phyloP scores from a whole-genome alignment of 345 rosid species.

The Cardiospermum halicacabum region DNA sequence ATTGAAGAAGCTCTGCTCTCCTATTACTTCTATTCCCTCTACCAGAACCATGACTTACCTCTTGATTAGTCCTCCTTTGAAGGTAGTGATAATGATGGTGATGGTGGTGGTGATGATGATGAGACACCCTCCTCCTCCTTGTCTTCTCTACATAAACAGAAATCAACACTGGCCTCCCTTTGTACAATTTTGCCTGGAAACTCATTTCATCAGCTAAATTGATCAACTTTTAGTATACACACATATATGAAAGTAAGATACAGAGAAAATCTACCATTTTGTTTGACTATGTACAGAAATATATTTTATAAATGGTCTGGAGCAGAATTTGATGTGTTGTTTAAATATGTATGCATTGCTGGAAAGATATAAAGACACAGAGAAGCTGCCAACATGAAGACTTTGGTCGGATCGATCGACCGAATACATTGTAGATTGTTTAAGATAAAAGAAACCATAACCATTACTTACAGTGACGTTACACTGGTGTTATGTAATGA shows the following conservation, averaged over 20 bases:
- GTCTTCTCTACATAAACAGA: constrained; percentile 43
- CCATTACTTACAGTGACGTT: not conserved
- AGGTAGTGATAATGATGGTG: constrained; percentile 10
- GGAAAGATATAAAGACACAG: not conserved
- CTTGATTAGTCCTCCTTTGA: constrained; percentile 10
- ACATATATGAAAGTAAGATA: not conserved
- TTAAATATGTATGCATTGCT: not conserved
- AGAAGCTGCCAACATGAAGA: not conserved
- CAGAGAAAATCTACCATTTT: constrained; percentile 20
- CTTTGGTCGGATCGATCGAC: constrained; percentile 9
- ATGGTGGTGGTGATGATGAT: constrained; percentile 18
- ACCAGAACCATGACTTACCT: constrained; percentile 7
- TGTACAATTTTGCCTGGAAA: constrained; percentile 35
- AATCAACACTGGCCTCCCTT: constrained; percentile 31
- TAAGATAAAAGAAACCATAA: not conserved
- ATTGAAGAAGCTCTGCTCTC: constrained; percentile 47
- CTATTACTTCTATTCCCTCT: constrained; percentile 31
- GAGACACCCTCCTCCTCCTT: constrained; percentile 6
- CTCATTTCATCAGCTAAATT: not conserved
- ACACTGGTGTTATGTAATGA: not conserved
- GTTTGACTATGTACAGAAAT: constrained; percentile 15
- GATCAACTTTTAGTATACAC: not conserved
- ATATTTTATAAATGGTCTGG: not conserved
- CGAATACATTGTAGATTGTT: not conserved
- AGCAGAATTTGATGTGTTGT: not conserved